A percentile compares a stretch with the other conserved stretches of the same genome.
These are phyloP conservation scores for Ceratocystis variospora DNA, from an alignment of 2,329 filamentous ascomycete species.

Conservation along the genomic window DNA sequence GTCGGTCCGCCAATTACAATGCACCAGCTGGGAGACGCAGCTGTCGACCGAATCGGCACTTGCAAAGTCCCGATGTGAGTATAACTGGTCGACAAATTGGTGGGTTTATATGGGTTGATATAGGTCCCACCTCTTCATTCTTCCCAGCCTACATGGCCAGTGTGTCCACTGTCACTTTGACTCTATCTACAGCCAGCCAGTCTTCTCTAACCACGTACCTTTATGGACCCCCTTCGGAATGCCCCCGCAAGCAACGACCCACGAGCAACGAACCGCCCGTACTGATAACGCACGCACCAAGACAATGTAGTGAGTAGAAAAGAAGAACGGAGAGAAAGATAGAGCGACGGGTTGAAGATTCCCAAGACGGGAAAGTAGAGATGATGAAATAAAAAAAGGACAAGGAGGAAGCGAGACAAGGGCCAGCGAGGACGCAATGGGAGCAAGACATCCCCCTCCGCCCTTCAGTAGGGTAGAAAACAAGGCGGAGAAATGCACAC, in stretches of 20 bases:
- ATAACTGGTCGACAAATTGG: background rate
- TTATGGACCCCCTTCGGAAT: background rate
- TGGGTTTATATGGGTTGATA: background rate
- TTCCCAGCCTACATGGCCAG: background rate
- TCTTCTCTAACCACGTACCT: background rate
- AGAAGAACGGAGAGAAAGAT: no score
- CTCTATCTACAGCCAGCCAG: background rate
- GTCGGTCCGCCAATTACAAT: no score
- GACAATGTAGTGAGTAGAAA: no score
- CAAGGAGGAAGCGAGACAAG: background rate
- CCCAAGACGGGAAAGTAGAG: background rate
- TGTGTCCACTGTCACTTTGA: background rate
- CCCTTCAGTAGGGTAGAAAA: background rate
- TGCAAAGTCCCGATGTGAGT: no score
- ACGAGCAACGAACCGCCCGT: background rate
- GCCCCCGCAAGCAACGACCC: background rate
- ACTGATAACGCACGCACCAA: background rate
- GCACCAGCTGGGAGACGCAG: no score
- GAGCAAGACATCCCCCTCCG: background rate
- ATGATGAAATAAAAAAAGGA: background rate
- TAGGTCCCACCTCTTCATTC: background rate
- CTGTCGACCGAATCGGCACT: no score
- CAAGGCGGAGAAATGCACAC: background rate
- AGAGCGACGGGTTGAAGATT: no score
- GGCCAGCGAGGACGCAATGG: background rate